Base-by-base conservation (phyloP, 192 early-diverging fungal species). In the Entomortierella chlamydospora region DNA sequence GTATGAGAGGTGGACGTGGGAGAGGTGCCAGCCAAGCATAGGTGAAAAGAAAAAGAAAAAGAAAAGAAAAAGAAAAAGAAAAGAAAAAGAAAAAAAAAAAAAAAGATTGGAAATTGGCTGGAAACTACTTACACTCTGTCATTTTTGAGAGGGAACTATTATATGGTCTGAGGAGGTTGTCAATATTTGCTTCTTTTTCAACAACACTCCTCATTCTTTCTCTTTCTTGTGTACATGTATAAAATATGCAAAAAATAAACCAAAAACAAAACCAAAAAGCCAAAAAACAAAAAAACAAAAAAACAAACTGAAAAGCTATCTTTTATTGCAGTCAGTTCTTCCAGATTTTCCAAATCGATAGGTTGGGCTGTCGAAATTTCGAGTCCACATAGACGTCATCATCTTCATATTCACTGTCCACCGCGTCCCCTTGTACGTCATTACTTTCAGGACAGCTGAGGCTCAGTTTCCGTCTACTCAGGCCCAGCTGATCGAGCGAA, bases 261-360 rank as follows among this genome's bases (percentile, higher is more conserved):
- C 55, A 62, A 56, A 55, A 23, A 60, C 22, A 45, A 53, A n/a
- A 7, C 57, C 64, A 73, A 65, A 43, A 60, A 52, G 59, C 34
- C 56, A 41, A 10, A 37, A 37, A 37, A 37, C 34, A 37, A 7
- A 37, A 45, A 50, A 53, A 60, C 34, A 61, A 41, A 10, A 37
- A 37, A 37, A 37, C 34, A 37, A 7, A 37, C 34, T 37, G 10
- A 37, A 7, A 37, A 4, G 34, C 5, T 4, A 37, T 37, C 10
- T 37, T 37, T 7, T 37, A 37, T 10, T 30, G 1, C 26, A 23
- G 51, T 70, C 49, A 70, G 23, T 57, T 39, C 9, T 59, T 70
- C 76, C 76, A 79, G 8, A 79, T 52, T 51, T 66, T 79, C 76
- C 76, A 79, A 49, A 79, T 79, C 18, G 68, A 52, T 1, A 79